Conservation (phyloP, 345 rosid species). For the Murraya koenigii region DNA sequence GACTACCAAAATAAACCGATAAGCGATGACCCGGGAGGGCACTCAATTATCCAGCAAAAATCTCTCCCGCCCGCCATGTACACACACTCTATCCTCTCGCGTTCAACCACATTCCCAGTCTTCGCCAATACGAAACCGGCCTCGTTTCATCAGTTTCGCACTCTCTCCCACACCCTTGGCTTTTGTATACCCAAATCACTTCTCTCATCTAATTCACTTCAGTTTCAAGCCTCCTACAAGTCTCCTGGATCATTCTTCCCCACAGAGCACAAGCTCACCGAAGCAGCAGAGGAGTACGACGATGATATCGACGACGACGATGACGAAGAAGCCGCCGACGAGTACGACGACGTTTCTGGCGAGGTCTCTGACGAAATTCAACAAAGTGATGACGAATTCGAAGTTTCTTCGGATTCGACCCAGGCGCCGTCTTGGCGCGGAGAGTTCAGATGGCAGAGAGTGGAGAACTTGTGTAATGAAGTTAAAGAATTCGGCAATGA, state of each 20-base stretch:
- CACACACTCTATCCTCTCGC: constrained; percentile 44
- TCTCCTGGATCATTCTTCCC: constrained; percentile 47
- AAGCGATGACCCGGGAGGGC: neutral
- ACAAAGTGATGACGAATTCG: constrained; percentile 51
- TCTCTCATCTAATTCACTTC: constrained; percentile 19
- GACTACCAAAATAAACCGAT: neutral
- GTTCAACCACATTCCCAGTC: constrained; percentile 17
- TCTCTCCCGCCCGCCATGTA: constrained; percentile 65
- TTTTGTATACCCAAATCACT: constrained; percentile 31
- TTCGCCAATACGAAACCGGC: constrained; percentile 22
- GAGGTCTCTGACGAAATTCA: constrained; percentile 38
- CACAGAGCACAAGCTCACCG: constrained; percentile 55
- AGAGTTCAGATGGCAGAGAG: constrained; percentile 64
- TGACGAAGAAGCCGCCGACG: constrained; percentile 57
- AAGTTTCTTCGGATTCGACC: constrained; percentile 27
- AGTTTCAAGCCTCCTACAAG: constrained; percentile 30
- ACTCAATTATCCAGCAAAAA: constrained; percentile 15
- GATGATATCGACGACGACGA: constrained; percentile 42
- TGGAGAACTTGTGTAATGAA: constrained; percentile 66
- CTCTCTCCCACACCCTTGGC: constrained; percentile 27
- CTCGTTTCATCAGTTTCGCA: constrained; percentile 13
- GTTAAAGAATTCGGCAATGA: constrained; percentile 69
- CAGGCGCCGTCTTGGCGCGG: constrained; percentile 28
- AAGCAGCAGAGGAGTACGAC: constrained; percentile 45
- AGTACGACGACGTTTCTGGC: constrained; percentile 51